Evolutionary conservation across 2,329 filamentous ascomycete genomes (phyloP), one percentile per base, ranked within the genome.

Genomic region (Aspergillus sp.): DNA sequence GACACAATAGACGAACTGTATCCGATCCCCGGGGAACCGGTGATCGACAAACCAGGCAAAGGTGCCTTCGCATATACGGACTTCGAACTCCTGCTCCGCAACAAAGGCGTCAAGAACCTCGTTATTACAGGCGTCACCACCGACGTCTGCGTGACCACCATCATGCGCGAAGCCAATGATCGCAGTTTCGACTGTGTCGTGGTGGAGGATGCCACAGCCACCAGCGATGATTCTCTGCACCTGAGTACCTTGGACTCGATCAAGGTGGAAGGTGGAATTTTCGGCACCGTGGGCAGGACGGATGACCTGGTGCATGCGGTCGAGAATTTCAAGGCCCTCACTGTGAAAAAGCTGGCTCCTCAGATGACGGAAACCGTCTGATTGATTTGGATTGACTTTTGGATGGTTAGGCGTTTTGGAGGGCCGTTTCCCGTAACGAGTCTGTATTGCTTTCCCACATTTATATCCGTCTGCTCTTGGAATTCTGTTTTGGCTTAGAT

Each of bases 161-260:
- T 76, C 4, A 75, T 79, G 60, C 66, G 76, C 19, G 76, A 80
- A 57, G 77, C 75, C 7, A 78, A 73, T 49, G 76, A 80, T 61
- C 68, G 73, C 4, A 76, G 75, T 0, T 78, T 75, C 48, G 76
- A 79, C 55, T 76, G 75, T 48, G 55, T 77, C 8, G 53, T 79
- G 1, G 55, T 79, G 3, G 70, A 74, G 30, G 75, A 79, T 54
- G 74, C 68, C 5, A 69, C 69, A 39, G 67, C 71, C 19, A 69
- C 73, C 5, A 64, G 63, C 29, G 67, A 71, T 44, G 57, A 57
- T n/a, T 57, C 60, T 4, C 57, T 75, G 3, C 72, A 74, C 43
- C 34, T 64, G 4, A 61, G 66, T 47, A 65, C 70, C 0, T 55
- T 72, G 9, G 68, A 72, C 40, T 71, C 67, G 7, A 61, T 74